These are phyloP conservation scores for Leccinum truebloodii DNA, from an alignment of 768 basidiomycete species.

Conservation along the genomic window DNA sequence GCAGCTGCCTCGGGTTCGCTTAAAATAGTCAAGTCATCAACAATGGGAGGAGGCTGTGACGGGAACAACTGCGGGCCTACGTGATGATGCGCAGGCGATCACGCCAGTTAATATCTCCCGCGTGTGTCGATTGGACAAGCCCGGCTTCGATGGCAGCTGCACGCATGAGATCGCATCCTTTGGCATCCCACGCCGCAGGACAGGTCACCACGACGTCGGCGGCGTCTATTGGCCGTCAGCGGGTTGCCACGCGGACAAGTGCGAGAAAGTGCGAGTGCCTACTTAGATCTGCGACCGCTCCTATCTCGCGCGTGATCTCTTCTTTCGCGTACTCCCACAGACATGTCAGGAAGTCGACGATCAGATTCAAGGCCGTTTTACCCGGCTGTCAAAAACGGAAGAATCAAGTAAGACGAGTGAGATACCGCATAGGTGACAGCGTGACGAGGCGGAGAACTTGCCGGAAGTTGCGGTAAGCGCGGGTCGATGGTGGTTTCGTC, in stretches of 20 bases:
- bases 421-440: background rate
- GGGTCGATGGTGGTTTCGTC: conserved; percentile 72
- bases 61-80: conserved; percentile 30
- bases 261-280: conserved; percentile 23
- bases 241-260: background rate
- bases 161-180: conserved; percentile 83
- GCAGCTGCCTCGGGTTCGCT: conserved; percentile 86
- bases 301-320: conserved; percentile 85
- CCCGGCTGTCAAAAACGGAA: conserved; percentile 50
- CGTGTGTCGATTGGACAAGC: conserved; percentile 68
- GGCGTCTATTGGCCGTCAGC: conserved; percentile 48
- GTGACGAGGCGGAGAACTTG: conserved; percentile 37
- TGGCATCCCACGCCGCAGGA: conserved; percentile 90
- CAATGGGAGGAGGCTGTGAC: background rate
- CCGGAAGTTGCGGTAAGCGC: conserved; percentile 77
- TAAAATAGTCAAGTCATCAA: conserved; percentile 15
- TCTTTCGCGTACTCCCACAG: conserved; percentile 88
- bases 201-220: conserved; percentile 87
- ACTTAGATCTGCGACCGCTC: conserved; percentile 85
- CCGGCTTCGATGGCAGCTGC: conserved; percentile 81
- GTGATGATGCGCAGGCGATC: conserved; percentile 85
- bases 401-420: conserved; percentile 1
- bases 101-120: conserved; percentile 74
- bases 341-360: conserved; percentile 79
- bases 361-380: conserved; percentile 75